Conservation (phyloP, 768 basidiomycete species). For the Jaapia argillacea region DNA sequence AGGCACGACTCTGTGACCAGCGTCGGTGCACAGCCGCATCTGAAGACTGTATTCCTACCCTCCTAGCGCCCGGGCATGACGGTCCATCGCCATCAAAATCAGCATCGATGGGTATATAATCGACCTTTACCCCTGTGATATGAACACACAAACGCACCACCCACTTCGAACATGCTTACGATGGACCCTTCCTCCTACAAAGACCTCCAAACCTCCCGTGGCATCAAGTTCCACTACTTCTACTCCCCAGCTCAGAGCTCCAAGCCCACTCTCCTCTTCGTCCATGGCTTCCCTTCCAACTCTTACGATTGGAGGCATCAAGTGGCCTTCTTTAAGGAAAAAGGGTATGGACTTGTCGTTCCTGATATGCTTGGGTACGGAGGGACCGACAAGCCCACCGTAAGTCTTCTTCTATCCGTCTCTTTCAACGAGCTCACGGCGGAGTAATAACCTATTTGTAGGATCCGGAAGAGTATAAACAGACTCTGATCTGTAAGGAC, state of each 20-base stretch:
- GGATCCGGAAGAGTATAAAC: conserved; percentile 16
- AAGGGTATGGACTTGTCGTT: conserved; percentile 33
- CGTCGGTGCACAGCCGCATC: too few relatives aligned
- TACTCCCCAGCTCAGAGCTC: not conserved
- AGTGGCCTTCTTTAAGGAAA: conserved; percentile 24
- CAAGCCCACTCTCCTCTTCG: conserved; percentile 6
- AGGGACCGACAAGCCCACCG: conserved; percentile 35
- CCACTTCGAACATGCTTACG: too few relatives aligned
- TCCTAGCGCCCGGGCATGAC: too few relatives aligned
- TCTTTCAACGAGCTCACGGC: too few relatives aligned
- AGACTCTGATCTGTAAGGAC: conserved; percentile 17
- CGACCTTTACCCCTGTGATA: too few relatives aligned
- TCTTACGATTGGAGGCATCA: conserved; percentile 1
- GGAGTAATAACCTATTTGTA: too few relatives aligned
- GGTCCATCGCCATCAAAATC: too few relatives aligned
- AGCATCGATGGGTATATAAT: too few relatives aligned
- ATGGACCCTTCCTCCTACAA: conserved; percentile 2
- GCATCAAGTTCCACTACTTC: conserved; percentile 8
- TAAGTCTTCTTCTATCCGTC: too few relatives aligned
- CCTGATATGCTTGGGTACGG: conserved; percentile 41
- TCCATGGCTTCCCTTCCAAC: conserved; percentile 10
- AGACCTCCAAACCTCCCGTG: conserved; percentile 3
- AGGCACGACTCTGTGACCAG: too few relatives aligned
- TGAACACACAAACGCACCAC: too few relatives aligned
- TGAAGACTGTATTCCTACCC: too few relatives aligned